These are phyloP conservation scores for Cyberlindnera nakhonratchasimensis DNA, from an alignment of 805 yeast genomes.

Conservation along the genomic window DNA sequence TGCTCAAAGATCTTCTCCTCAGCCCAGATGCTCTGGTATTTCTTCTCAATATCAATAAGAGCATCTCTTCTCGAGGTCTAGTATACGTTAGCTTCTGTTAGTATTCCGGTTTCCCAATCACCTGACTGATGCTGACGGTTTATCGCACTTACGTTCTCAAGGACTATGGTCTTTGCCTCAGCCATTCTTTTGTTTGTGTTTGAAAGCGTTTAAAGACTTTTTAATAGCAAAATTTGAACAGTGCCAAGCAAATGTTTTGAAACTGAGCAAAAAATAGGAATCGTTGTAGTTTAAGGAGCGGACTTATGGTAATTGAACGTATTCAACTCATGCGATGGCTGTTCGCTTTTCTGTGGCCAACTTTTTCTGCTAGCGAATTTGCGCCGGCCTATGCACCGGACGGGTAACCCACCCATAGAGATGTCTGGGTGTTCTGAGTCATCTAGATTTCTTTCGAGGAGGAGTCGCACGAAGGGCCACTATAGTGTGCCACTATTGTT, in stretches of 20 bases:
- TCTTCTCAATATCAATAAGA: constrained; percentile 81
- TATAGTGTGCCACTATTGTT: neutral
- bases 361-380: no score
- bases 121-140: constrained; percentile 1
- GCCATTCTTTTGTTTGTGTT: constrained; percentile 23
- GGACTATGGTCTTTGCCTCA: constrained; percentile 35
- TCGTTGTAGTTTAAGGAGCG: no score
- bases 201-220: no score
- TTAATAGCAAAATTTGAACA: constrained; percentile 3
- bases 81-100: constrained; percentile 11
- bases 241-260: neutral
- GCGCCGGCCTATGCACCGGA: no score
- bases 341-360: constrained; percentile 4
- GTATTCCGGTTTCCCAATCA: neutral
- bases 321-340: neutral
- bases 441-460: neutral
- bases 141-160: constrained; percentile 35
- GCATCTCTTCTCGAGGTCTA: constrained; percentile 95
- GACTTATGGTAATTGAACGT: no score
- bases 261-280: neutral
- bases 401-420: constrained; percentile 1
- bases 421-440: constrained; percentile 2
- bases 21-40: constrained; percentile 83
- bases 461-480: neutral
- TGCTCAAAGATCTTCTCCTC: constrained; percentile 83